These are phyloP conservation scores for Rhizoctonia solani DNA, from an alignment of 1,284 basidiomycete species.

Conservation along the genomic window DNA sequence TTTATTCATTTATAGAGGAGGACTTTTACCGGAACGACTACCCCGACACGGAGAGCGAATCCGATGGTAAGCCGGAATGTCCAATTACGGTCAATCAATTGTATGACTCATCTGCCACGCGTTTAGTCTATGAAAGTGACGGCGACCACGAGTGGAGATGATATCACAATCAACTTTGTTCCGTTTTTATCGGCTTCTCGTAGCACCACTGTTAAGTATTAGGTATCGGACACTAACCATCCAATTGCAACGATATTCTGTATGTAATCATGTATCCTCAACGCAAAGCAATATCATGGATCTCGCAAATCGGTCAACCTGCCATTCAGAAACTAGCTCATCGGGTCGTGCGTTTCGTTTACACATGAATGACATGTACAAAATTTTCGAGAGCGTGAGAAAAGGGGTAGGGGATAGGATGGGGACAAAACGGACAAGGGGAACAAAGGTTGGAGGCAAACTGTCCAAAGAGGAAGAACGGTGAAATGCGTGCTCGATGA, in stretches of 20 bases:
- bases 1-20: slow-evolving; percentile 32
- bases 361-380: slow-evolving; percentile 27
- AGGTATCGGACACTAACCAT: slow-evolving; percentile 1
- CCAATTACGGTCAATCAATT: neutral
- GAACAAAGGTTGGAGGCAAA: neutral
- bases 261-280: slow-evolving; percentile 1
- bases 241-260: neutral
- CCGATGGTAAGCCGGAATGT: slow-evolving; percentile 10
- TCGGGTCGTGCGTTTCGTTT: slow-evolving; percentile 28
- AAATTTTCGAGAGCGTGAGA: slow-evolving; percentile 2
- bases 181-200: neutral
- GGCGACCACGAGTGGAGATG: slow-evolving; percentile 31
- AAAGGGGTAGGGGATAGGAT: neutral
- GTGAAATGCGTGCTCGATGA: neutral
- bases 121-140: slow-evolving; percentile 20
- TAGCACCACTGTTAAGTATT: neutral
- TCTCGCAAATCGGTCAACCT: slow-evolving; percentile 15
- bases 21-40: slow-evolving; percentile 37
- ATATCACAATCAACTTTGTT: neutral
- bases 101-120: neutral
- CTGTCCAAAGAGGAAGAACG: neutral
- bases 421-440: neutral
- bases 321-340: neutral
- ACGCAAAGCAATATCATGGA: neutral
- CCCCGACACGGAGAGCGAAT: slow-evolving; percentile 31